These are phyloP conservation scores for Orychophragmus violaceus DNA, from an alignment of 345 rosid species.

Conservation along the genomic window DNA sequence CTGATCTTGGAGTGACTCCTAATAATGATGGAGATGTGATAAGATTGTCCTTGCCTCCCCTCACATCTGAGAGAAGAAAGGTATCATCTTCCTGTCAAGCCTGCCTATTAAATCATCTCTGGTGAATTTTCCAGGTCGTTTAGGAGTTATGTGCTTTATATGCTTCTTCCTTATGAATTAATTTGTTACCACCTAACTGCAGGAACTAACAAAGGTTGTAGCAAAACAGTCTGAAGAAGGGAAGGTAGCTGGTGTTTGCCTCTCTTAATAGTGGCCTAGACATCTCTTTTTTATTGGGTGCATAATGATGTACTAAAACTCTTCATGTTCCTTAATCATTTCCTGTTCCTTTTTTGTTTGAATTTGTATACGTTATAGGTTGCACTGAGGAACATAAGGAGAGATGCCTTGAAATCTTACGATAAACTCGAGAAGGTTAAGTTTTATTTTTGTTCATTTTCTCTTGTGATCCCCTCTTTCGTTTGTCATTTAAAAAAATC, in stretches of 20 bases:
- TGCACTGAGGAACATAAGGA: conserved; percentile 87
- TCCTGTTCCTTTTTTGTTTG: neutral
- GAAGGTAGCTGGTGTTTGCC: conserved; percentile 45
- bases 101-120: neutral
- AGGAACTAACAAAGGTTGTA: conserved; percentile 83
- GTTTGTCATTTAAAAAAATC: neutral
- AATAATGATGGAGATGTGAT: conserved; percentile 91
- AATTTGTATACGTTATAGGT: conserved; percentile 40
- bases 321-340: neutral
- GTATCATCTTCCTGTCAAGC: conserved; percentile 30
- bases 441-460: neutral
- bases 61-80: conserved; percentile 91
- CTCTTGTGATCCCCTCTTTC: neutral
- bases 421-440: conserved; percentile 90
- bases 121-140: neutral
- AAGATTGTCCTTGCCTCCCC: conserved; percentile 75
- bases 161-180: neutral
- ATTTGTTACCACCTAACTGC: conserved; percentile 27
- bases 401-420: conserved; percentile 84
- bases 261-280: neutral
- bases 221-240: conserved; percentile 94
- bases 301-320: neutral
- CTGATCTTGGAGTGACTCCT: conserved; percentile 87
- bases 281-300: neutral
- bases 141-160: neutral